These are phyloP conservation scores for Hirschfeldia incana DNA, from an alignment of 345 rosid species.

Conservation along the genomic window DNA sequence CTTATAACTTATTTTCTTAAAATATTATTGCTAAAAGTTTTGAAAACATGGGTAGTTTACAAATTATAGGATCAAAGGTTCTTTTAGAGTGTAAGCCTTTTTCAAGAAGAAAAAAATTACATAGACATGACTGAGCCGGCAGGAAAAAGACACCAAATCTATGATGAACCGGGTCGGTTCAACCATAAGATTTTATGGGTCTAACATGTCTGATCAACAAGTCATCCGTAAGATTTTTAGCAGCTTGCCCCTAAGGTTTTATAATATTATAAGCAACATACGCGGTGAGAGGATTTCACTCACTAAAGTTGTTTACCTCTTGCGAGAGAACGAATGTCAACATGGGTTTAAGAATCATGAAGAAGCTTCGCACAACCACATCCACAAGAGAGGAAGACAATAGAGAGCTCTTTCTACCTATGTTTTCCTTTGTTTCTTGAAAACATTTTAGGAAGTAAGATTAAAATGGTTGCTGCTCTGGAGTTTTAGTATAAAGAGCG, in stretches of 20 bases:
- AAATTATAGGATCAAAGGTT: too few species aligned
- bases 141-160: too few species aligned
- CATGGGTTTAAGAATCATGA: not conserved
- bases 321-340: not conserved
- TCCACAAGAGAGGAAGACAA: slow-evolving; percentile 8
- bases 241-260: not conserved
- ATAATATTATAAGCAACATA: not conserved
- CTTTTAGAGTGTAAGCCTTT: too few species aligned
- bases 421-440: not conserved
- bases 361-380: not conserved
- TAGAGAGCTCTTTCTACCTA: not conserved
- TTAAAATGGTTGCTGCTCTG: not conserved
- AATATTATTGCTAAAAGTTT: too few species aligned
- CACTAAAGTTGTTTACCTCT: not conserved
- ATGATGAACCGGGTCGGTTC: too few species aligned
- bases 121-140: too few species aligned
- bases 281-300: not conserved
- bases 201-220: not conserved
- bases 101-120: too few species aligned
- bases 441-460: not conserved
- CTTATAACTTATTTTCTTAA: too few species aligned
- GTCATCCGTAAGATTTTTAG: not conserved
- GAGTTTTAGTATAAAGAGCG: not conserved
- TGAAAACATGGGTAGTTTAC: too few species aligned
- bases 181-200: not conserved